Percentiles rank a stretch among this genome's conserved stretches.
Conservation (phyloP, 169 alveolate species). For the Pseudocohnilembus persalinus region DNA sequence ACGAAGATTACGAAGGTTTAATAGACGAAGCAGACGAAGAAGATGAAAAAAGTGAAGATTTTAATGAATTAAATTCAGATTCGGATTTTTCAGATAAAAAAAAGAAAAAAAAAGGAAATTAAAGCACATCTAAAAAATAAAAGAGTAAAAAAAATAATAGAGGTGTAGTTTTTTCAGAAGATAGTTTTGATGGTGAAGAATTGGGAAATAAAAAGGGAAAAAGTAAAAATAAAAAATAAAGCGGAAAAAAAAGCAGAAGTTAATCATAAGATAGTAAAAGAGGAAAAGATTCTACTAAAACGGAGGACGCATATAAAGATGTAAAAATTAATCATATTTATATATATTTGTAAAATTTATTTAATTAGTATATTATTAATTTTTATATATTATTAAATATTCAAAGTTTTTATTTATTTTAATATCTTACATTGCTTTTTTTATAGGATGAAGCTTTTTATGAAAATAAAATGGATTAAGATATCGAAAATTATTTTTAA, state of each 20-base stretch:
- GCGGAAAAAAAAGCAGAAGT: background rate
- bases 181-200: background rate
- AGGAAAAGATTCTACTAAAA: background rate
- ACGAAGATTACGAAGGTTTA: background rate
- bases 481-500: slow-evolving; percentile 13
- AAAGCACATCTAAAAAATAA: background rate
- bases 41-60: slow-evolving; percentile 1
- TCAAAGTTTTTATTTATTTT: no score
- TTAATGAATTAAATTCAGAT: slow-evolving; percentile 6
- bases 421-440: no score
- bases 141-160: background rate
- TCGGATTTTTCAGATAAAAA: background rate
- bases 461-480: background rate
- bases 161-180: background rate
- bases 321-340: no score
- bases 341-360: no score
- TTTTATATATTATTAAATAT: no score
- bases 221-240: background rate
- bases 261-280: background rate
- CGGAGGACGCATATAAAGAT: background rate
- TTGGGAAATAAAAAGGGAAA: background rate
- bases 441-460: background rate
- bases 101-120: background rate
- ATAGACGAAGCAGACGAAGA: background rate
- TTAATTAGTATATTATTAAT: no score